These are phyloP conservation scores for Wickerhamomyces queroliae DNA, from an alignment of 805 yeast genomes.

Conservation along the genomic window DNA sequence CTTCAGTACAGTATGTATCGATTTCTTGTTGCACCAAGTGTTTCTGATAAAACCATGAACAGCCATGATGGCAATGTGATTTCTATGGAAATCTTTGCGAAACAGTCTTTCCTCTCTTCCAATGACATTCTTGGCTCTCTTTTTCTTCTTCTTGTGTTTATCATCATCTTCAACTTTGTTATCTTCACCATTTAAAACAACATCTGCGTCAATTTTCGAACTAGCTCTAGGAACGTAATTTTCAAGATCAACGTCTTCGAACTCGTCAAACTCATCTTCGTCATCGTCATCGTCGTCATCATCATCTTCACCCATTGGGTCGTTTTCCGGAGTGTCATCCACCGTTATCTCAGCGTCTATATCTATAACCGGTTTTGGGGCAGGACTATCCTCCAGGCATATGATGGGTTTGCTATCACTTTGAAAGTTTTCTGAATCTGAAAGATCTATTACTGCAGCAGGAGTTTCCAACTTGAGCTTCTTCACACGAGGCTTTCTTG, in stretches of 20 bases:
- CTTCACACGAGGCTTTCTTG: background rate
- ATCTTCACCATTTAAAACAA: conserved; percentile 3
- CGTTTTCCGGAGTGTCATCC: conserved; percentile 1
- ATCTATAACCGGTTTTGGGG: conserved; percentile 1
- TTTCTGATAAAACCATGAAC: conserved; percentile 67
- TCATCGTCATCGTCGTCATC: conserved; percentile 33
- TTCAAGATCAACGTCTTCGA: conserved; percentile 21
- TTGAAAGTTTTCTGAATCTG: background rate
- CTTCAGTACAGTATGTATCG: conserved; percentile 34
- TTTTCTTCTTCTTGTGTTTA: conserved; percentile 18
- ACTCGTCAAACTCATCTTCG: conserved; percentile 17
- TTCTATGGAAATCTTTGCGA: conserved; percentile 53
- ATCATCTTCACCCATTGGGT: conserved; percentile 28
- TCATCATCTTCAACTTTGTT: conserved; percentile 6
- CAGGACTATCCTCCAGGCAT: too few relatives aligned
- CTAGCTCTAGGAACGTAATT: conserved; percentile 16
- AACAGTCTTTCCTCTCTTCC: conserved; percentile 48
- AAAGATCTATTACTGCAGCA: background rate
- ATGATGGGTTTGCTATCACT: too few relatives aligned
- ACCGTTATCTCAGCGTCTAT: conserved; percentile 5
- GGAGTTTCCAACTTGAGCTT: background rate
- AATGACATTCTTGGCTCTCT: conserved; percentile 28
- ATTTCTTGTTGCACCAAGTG: conserved; percentile 58
- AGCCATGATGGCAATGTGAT: conserved; percentile 52
- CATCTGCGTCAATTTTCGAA: conserved; percentile 8